Evolutionary conservation across 1,284 basidiomycete species (phyloP).

Genomic region (Gymnopus androsaceus): DNA sequence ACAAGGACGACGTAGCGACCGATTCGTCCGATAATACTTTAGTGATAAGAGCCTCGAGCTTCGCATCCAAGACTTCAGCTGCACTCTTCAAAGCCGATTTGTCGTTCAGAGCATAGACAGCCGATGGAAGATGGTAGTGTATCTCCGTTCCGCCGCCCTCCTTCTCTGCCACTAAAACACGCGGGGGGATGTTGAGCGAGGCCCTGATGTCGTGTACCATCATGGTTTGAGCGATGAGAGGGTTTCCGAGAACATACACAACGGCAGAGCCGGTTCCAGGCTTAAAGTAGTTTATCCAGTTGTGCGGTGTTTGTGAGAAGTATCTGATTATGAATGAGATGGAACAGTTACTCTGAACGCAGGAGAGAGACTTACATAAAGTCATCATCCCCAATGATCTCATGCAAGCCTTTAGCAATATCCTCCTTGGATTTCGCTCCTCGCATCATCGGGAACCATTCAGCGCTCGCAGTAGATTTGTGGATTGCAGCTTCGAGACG

Average conservation of each 20-base stretch:
- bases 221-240: conserved; percentile 50
- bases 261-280: conserved; percentile 34
- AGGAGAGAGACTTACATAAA: conserved; percentile 42
- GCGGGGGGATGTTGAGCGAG: conserved; percentile 49
- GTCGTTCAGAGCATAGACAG: conserved; percentile 35
- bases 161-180: conserved; percentile 47
- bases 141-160: conserved; percentile 43
- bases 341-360: neutral
- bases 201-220: conserved; percentile 45
- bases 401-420: conserved; percentile 35
- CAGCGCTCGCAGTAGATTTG: conserved; percentile 33
- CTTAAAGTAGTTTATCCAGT: conserved; percentile 42
- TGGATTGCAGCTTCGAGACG: conserved; percentile 48
- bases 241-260: conserved; percentile 56
- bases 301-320: conserved; percentile 44
- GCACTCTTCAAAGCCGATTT: conserved; percentile 36
- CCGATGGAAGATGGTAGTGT: conserved; percentile 51
- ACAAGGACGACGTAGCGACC: neutral
- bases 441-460: conserved; percentile 31
- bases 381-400: conserved; percentile 36
- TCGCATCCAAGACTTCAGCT: conserved; percentile 42
- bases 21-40: conserved; percentile 30
- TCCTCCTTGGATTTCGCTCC: conserved; percentile 37
- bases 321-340: conserved; percentile 34
- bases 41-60: conserved; percentile 44